A percentile compares a stretch with the other conserved stretches of the same genome.
phyloP scores from a whole-genome alignment of 768 basidiomycete species.

The Pholiota microspora region DNA sequence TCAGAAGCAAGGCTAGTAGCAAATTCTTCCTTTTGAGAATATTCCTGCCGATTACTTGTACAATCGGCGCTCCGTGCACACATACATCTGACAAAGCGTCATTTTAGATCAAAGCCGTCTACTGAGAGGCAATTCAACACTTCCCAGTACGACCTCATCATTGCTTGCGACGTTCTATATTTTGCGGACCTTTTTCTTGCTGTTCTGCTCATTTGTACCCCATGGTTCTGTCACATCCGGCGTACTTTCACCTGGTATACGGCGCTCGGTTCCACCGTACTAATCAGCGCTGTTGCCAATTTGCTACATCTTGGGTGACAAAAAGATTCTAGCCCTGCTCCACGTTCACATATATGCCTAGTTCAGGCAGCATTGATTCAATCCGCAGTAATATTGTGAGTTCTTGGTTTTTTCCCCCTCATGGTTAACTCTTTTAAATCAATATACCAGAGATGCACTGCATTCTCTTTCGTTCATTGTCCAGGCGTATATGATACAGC shows the following conservation, averaged over 20 bases:
- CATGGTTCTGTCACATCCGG: not conserved
- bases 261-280: not conserved
- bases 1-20: not conserved
- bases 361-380: slow-evolving; percentile 1
- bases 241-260: slow-evolving; percentile 7
- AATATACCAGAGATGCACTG: not conserved
- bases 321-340: not conserved
- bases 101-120: not conserved
- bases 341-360: not conserved
- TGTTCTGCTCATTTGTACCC: not conserved
- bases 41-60: no score
- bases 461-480: not conserved
- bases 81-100: no score
- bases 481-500: not conserved
- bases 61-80: no score
- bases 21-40: no score
- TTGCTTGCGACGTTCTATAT: slow-evolving; percentile 7
- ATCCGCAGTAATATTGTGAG: not conserved
- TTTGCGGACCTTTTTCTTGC: not conserved
- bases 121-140: not conserved
- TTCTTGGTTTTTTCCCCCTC: not conserved
- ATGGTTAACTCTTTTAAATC: not conserved
- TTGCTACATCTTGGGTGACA: slow-evolving; percentile 6
- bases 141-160: not conserved
- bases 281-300: slow-evolving; percentile 1